These are phyloP conservation scores for Cantharellus anzutake DNA, from an alignment of 768 basidiomycete species.

Conservation along the genomic window DNA sequence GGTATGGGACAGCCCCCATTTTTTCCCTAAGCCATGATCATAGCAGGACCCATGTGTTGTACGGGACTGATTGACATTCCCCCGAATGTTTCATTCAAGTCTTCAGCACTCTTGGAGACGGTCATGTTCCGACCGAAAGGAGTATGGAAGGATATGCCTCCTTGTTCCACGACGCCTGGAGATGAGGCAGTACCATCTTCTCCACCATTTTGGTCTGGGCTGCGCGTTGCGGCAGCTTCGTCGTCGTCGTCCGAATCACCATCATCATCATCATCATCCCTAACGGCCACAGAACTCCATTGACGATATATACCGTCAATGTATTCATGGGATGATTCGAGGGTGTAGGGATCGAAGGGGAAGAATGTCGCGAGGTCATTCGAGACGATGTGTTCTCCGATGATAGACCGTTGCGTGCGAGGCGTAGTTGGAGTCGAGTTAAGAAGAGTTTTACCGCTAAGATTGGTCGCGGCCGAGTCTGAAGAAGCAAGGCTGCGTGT, in stretches of 20 bases:
- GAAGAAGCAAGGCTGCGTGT: not conserved
- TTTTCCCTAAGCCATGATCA: too few relatives aligned
- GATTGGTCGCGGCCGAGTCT: not conserved
- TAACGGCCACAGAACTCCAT: conserved; percentile 62
- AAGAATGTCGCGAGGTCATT: conserved; percentile 85
- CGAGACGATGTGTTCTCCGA: conserved; percentile 13
- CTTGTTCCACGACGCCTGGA: conserved; percentile 15
- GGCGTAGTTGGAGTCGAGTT: not conserved
- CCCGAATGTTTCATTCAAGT: conserved; percentile 47
- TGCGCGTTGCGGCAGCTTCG: conserved; percentile 12
- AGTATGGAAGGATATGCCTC: conserved; percentile 7
- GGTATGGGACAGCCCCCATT: too few relatives aligned
- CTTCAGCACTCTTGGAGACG: conserved; percentile 22
- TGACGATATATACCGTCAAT: conserved; percentile 77
- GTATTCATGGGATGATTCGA: conserved; percentile 57
- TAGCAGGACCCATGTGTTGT: not conserved
- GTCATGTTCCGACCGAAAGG: conserved; percentile 2
- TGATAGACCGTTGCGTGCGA: not conserved
- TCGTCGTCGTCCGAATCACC: conserved; percentile 33
- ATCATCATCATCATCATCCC: conserved; percentile 44
- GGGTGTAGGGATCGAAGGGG: conserved; percentile 93
- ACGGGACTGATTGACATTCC: conserved; percentile 72
- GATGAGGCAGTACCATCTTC: conserved; percentile 14
- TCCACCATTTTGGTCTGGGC: conserved; percentile 7
- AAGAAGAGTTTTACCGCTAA: not conserved